Base-by-base conservation (phyloP, 1,139 yeast species). In the Pichia sorboxylosa region DNA sequence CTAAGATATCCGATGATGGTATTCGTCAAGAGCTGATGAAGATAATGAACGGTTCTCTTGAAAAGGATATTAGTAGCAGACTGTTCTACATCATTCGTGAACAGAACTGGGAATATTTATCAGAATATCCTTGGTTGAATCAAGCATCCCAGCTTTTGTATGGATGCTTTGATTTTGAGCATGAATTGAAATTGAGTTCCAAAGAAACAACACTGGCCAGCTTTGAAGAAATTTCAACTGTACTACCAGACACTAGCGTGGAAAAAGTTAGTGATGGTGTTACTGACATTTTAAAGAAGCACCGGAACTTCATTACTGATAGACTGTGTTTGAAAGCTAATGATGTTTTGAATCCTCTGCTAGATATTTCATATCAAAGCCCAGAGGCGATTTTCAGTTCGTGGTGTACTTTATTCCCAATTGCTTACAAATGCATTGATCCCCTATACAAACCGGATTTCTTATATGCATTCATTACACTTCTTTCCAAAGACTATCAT, bases 41-140 rank as follows among this genome's bases (percentile, higher is more conserved):
- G 0, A 81, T 92, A 34, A 61, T 92, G 51, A 78, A 80, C 52
- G 71, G 69, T 34, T 81, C 94, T 44, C 63, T 92, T 41, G 97
- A 92, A 40, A 69, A 64, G 33, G 90, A 82, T 45, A 68, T 85
- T 17, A 70, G 73, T 44, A 85, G 83, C 52, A 66, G 98, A 39
- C 60, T 92, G 27, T 77, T 79, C 44, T 92, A 90, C 47, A 77
- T 90, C 8, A 69, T 92, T 22, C 66, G 90, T 25, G 96, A 90
- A 46, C 98, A 92, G 52, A 90, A 84, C 49, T 92, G 99, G 99
- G 98, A 92, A 52, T 80, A 70, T 46, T 63, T 92, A 31, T 90
- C 94, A 0, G 97, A 87, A 44, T 81, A 81, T 48, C 85, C 87
- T 31, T 92, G 98, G 98, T 60, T 87, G 40, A 84, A 85, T 51